Evolutionary conservation across 805 yeast genomes (phyloP).

Genomic region (Candida hispaniensis): DNA sequence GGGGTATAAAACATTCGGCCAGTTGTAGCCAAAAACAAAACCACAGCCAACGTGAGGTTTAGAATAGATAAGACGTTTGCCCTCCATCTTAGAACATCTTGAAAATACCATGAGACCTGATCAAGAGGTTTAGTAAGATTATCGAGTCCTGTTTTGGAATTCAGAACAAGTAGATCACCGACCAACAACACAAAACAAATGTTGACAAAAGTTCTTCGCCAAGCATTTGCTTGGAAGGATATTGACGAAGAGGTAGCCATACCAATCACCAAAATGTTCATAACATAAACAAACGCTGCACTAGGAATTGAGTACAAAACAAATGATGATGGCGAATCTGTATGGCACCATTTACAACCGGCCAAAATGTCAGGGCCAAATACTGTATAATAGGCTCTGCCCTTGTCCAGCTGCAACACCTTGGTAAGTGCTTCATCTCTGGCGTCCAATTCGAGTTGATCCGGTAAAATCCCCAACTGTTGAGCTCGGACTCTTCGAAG

Average conservation of each 20-base stretch:
- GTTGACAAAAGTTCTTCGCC: conserved; percentile 12
- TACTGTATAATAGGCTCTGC: conserved; percentile 19
- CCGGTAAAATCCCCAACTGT: conserved; percentile 4
- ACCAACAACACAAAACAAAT: conserved; percentile 7
- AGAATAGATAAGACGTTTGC: conserved; percentile 15
- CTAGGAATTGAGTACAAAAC: conserved; percentile 19
- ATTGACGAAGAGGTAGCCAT: conserved; percentile 17
- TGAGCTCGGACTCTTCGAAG: conserved; percentile 14
- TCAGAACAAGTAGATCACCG: conserved; percentile 7
- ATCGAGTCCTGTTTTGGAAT: conserved; percentile 14
- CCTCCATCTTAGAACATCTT: conserved; percentile 18
- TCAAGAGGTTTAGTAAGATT: conserved; percentile 14
- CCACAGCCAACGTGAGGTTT: conserved; percentile 14
- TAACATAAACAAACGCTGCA: conserved; percentile 18
- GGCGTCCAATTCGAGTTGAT: conserved; percentile 5
- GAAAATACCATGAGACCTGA: conserved; percentile 19
- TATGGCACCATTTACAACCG: conserved; percentile 21
- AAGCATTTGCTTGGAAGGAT: conserved; percentile 13
- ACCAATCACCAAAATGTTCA: conserved; percentile 17
- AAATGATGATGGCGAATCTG: conserved; percentile 16
- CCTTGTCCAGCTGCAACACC: conserved; percentile 17
- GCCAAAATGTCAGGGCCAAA: conserved; percentile 22
- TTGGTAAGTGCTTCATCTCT: conserved; percentile 16
- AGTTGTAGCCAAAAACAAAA: conserved; percentile 18
- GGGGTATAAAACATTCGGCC: conserved; percentile 18